Base-by-base conservation (phyloP, 495 filamentous ascomycete species). In the Pseudoneurospora amorphoporcata region DNA sequence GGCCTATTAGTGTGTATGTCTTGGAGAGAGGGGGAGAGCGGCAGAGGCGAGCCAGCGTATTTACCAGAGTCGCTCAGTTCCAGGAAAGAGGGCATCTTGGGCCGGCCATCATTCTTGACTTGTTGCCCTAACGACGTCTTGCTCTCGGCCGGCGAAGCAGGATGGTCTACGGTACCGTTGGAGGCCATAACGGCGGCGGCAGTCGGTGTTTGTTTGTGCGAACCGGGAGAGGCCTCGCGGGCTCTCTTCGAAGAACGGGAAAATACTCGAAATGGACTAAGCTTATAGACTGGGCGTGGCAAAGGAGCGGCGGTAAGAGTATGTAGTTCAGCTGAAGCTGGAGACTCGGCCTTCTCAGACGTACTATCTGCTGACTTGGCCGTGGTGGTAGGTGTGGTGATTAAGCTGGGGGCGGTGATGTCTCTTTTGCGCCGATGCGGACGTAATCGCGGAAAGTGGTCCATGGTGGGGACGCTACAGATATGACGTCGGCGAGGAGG, bases 81-180 rank as follows among this genome's bases (percentile, higher is more conserved):
- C 53, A 87, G 76, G 73, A 87, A 87, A 3, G 77, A 73, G 16
- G 86, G 86, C 53, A 86, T 82, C 70, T 77, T 77, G 12, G 73
- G 77, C 29, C 73, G 75, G 32, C 38, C 72, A 2, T 65, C 69
- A 32, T 61, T 53, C 43, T 73, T 71, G 35, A 68, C 41, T 12
- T 43, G 70, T 10, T 72, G 53, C 29, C 23, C 29, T 4, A 17
- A 65, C 1, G 53, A 65, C 53, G 32, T 71, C 8, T 71, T 53
- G 39, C 19, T 71, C 69, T 78, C 73, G 40, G 58, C 68, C 6
- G 78, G 75, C 5, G 79, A 75, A 42, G 77, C 76, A 17, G 79
- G 77, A 17, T 73, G 76, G 8, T 79, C 79, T 39, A 73, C 72
- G 45, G 73, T 69, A 53, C 70, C 47, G 12, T 81, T 77, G 6